Evolutionary conservation across 73 alveolate genomes (phyloP).

Genomic region (Blepharisma japonicum): DNA sequence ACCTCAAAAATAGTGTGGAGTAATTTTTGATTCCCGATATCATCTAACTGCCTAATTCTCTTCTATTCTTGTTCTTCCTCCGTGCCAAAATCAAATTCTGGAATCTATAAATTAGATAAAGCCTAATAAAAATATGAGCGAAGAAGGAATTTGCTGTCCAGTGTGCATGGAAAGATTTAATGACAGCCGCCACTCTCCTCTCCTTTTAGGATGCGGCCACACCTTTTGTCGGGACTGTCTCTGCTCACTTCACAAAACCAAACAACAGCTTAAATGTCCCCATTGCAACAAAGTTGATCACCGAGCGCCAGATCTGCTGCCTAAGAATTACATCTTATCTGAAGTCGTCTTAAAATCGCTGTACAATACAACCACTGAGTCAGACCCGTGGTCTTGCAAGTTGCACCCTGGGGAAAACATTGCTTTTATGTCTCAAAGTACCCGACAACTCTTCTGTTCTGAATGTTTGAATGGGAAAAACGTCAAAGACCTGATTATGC

Average conservation of each 20-base stretch:
- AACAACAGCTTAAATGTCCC: neutral
- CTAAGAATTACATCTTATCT: neutral
- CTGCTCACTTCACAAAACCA: constrained; percentile 15
- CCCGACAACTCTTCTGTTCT: constrained; percentile 2
- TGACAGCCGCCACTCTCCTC: constrained; percentile 36
- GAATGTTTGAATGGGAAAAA: neutral
- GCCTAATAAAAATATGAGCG: neutral
- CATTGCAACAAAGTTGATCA: constrained; percentile 20
- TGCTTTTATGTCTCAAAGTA: neutral
- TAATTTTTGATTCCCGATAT: too few relatives aligned
- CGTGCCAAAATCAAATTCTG: too few relatives aligned
- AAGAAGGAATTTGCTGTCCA: constrained; percentile 33
- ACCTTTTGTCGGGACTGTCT: constrained; percentile 51
- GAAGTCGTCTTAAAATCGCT: constrained; percentile 1
- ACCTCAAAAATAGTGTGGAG: too few relatives aligned
- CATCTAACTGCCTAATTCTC: too few relatives aligned
- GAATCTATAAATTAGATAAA: too few relatives aligned
- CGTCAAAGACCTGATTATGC: neutral
- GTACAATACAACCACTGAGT: neutral
- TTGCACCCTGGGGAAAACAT: neutral
- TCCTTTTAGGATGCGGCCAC: constrained; percentile 51
- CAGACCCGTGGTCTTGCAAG: constrained; percentile 27
- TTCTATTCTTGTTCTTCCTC: too few relatives aligned
- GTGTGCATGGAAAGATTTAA: constrained; percentile 47
- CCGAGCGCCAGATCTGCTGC: neutral